A percentile compares a stretch with the other conserved stretches of the same genome.
Evolutionary conservation across 2,329 filamentous ascomycete species (phyloP).

Genomic region (Aspergillus nomiae): DNA sequence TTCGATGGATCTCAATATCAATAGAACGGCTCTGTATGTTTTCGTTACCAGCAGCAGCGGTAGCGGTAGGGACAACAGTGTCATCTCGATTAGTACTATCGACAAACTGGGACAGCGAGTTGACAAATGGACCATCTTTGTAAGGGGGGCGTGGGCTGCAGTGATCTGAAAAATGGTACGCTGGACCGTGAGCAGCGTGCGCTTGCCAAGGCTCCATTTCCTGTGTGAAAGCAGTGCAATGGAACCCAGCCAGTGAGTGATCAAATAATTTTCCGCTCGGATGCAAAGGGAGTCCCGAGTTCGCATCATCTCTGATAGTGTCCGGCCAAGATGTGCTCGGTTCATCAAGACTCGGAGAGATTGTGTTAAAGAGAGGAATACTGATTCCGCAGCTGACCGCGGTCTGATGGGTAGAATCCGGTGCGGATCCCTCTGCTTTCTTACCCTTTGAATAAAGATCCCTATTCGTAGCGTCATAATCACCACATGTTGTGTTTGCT

Average conservation of each 20-base stretch:
- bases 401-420: not conserved
- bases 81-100: not conserved
- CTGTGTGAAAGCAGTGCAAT: not conserved
- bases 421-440: not conserved
- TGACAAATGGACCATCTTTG: constrained; percentile 26
- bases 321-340: not conserved
- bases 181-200: not conserved
- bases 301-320: not conserved
- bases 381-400: not conserved
- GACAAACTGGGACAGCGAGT: not conserved
- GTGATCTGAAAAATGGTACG: not conserved
- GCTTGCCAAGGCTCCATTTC: not conserved
- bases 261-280: constrained; percentile 9
- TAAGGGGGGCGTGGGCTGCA: constrained; percentile 14
- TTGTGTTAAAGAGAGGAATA: not conserved
- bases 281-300: constrained; percentile 3
- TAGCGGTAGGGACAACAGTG: not conserved
- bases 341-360: not conserved
- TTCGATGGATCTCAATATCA: not conserved
- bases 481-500: not conserved
- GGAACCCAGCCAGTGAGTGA: constrained; percentile 9
- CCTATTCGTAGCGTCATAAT: not conserved
- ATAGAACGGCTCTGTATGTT: not conserved
- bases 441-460: not conserved
- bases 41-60: not conserved